A percentile compares a stretch with the other conserved stretches of the same genome.
Conservation (phyloP, 2,329 filamentous ascomycete species). For the Graphilbum ipis-grandicollis region DNA sequence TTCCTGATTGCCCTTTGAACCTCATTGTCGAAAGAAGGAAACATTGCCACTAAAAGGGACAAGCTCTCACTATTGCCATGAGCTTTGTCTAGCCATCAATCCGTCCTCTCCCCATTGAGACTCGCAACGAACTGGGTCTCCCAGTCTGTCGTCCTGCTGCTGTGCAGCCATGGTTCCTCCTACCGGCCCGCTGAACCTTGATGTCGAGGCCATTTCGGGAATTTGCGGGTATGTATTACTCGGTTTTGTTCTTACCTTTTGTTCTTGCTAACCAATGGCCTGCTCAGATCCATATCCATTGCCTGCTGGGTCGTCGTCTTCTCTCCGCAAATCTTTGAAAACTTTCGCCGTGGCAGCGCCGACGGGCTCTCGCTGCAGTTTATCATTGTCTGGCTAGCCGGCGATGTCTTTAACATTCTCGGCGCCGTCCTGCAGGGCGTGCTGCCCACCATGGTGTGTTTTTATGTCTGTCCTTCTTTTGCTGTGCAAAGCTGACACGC, state of each 20-base stretch:
- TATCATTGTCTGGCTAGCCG: slow-evolving; percentile 79
- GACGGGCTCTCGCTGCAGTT: slow-evolving; percentile 38
- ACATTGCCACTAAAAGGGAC: too few species aligned
- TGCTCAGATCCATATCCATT: slow-evolving; percentile 73
- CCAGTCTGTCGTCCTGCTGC: too few species aligned
- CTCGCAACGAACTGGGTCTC: too few species aligned
- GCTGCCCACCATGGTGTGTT: slow-evolving; percentile 70
- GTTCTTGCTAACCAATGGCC: too few species aligned
- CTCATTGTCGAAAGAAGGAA: too few species aligned
- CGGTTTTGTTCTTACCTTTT: too few species aligned
- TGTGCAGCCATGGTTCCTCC: slow-evolving; percentile 34
- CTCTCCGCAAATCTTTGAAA: slow-evolving; percentile 65
- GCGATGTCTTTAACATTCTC: slow-evolving; percentile 37
- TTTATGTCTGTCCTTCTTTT: neutral
- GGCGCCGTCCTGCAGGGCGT: slow-evolving; percentile 38
- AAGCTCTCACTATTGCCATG: too few species aligned
- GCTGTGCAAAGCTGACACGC: too few species aligned
- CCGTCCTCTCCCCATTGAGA: too few species aligned
- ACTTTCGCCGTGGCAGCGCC: slow-evolving; percentile 11
- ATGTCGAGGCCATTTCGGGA: slow-evolving; percentile 80
- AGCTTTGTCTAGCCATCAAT: too few species aligned
- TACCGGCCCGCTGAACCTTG: slow-evolving; percentile 46
- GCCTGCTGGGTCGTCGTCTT: slow-evolving; percentile 98
- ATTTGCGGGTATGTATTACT: slow-evolving; percentile 73
- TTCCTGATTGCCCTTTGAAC: too few species aligned